Evolutionary conservation across 768 basidiomycete species (phyloP).

Genomic region (Cystobasidium ongulense): DNA sequence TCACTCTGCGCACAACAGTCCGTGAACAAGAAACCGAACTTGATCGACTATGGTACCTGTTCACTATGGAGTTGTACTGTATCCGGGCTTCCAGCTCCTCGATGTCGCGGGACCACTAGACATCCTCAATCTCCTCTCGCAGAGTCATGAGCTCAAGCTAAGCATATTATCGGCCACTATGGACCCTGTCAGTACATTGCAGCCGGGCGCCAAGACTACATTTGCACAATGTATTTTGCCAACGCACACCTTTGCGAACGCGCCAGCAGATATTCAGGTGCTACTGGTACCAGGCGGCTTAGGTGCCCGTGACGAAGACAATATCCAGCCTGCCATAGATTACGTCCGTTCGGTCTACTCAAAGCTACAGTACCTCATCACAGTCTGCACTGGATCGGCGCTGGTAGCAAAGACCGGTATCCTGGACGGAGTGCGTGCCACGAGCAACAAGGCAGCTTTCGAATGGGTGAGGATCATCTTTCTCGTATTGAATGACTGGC

Average conservation of each 20-base stretch:
- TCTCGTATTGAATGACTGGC: background rate
- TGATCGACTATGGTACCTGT: background rate
- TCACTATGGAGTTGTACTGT: slow-evolving; percentile 11
- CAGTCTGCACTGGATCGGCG: slow-evolving; percentile 36
- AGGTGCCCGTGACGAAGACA: slow-evolving; percentile 13
- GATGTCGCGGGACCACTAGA: slow-evolving; percentile 28
- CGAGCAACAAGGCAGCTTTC: slow-evolving; percentile 31
- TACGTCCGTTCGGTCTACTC: slow-evolving; percentile 28
- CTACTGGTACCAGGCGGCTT: slow-evolving; percentile 27
- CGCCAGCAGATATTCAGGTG: slow-evolving; percentile 31
- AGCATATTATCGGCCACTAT: slow-evolving; percentile 1
- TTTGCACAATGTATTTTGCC: background rate
- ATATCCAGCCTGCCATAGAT: background rate
- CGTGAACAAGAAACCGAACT: background rate
- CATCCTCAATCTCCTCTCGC: slow-evolving; percentile 12
- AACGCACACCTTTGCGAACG: slow-evolving; percentile 20
- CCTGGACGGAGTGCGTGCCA: slow-evolving; percentile 33
- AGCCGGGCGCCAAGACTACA: background rate
- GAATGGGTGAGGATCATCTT: slow-evolving; percentile 14
- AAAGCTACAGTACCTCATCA: slow-evolving; percentile 29
- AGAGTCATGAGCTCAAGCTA: background rate
- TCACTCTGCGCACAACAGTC: no score
- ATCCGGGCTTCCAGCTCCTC: slow-evolving; percentile 26
- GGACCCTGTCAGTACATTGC: slow-evolving; percentile 4
- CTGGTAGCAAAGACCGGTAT: slow-evolving; percentile 34